Evolutionary conservation across 176 grass and related monocot genomes (phyloP), one percentile per base, ranked within the genome.

Genomic region (Oryza officinalis): DNA sequence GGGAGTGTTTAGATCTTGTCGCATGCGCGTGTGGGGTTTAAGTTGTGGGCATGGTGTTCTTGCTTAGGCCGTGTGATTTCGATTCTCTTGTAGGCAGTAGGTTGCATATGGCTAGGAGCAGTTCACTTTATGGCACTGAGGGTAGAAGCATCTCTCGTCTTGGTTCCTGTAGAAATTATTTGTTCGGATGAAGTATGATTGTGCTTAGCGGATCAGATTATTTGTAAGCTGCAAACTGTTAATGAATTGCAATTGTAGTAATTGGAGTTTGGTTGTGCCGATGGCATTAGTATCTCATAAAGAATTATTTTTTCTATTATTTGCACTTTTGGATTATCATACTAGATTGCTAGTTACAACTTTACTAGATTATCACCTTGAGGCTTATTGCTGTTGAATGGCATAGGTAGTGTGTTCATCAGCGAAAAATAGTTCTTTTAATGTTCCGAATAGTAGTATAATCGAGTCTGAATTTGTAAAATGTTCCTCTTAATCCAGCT

Each of bases 401-500:
- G 13, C 25, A 20, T 46, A n/a, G 61, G 27, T 12, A 15, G 5
- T 22, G 43, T 40, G 26, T 71, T 30, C 27, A 47, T 63, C 30
- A 27, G 13, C 41, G 41, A 37, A 68, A 32, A 8, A 30, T 4
- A 65, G 8, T n/a, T 66, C 7, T 70, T 4, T n/a, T 38, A 2
- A 22, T 63, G 10, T 13, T 76, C 14, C 11, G 2, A 41, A 6
- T 18, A 20, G 10, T 54, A 76, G 26, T 57, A 4, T 8, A 82
- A 86, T 28, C 8, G 59, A 31, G 75, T 76, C 4, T 10, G 71
- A 8, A 18, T 8, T 71, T 83, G 27, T n/a, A 64, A 7, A 52
- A 67, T 76, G 65, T 67, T 81, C 1, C 20, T 77, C 0, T 73
- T 52, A 66, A 38, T 83, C 63, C 75, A 98, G 95, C 79, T 98